Base-by-base conservation (phyloP, 2,329 filamentous ascomycete species). In the Penicillium italicum region DNA sequence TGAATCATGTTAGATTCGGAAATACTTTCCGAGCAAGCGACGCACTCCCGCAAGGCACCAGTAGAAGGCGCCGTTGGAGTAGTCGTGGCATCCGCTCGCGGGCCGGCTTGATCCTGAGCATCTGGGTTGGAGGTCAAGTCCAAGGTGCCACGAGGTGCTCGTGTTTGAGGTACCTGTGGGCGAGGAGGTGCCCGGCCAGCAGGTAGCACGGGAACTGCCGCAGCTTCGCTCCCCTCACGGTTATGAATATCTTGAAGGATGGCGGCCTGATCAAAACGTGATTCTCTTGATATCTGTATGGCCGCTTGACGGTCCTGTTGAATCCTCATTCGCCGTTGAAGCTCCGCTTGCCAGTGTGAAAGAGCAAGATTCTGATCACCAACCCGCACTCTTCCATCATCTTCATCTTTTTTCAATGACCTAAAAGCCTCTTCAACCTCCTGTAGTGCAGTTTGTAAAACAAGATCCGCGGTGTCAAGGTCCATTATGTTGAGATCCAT, bases 21-120 rank as follows among this genome's bases (percentile, higher is more conserved):
- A 8, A n/a, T 11, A 2, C 14, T 11, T 16, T 60, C 60, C 0
- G 16, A 31, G 46, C 60, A 65, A 3, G 54, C 45, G 2, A 50
- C 36, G 31, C 61, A 62, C 31, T 50, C 45, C 24, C 24, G 24
- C n/a, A 43, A 28, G 41, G 28, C 10, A 18, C 16, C 9, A 26
- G 12, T 5, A 16, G 14, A 8, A n/a, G 40, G 22, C 16, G n/a
- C 40, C 4, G 9, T 12, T 22, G 9, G 4, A 26, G 16, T n/a
- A 26, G 22, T 16, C 14, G 1, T 26, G 16, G 1, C 2, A 42
- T 26, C 5, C 2, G 0, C 40, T n/a, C 9, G 22, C 5, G n/a
- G 16, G 22, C 9, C 9, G 9, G 9, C 9, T 26, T 26, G 14
- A 4, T 14, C 10, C 16, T 11, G 22, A n/a, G 10, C 22, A n/a